Percentiles rank a stretch among this genome's conserved stretches.
Evolutionary conservation across 2,329 filamentous ascomycete genomes (phyloP).

Genomic region (Coleophoma crateriformis): DNA sequence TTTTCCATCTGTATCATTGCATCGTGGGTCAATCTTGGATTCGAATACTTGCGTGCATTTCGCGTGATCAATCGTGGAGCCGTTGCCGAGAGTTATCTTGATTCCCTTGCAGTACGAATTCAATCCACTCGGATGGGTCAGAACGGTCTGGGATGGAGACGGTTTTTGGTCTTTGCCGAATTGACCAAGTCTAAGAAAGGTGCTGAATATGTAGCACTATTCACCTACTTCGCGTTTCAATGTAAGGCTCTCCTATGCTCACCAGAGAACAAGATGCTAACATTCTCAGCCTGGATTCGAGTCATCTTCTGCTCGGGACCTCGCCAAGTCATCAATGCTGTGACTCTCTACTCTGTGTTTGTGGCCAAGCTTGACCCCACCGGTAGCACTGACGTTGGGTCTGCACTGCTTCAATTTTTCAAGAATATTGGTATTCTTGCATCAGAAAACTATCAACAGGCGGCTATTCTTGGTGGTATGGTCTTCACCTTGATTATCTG

Average conservation of each 20-base stretch:
- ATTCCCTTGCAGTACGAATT: constrained; percentile 77
- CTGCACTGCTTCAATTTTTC: constrained; percentile 71
- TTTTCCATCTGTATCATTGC: constrained; percentile 89
- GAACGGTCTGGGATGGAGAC: constrained; percentile 71
- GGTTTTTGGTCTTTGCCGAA: constrained; percentile 71
- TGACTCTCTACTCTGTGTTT: constrained; percentile 84
- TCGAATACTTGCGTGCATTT: constrained; percentile 74
- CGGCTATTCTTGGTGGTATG: constrained; percentile 83
- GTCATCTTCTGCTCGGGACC: constrained; percentile 88
- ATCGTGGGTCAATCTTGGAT: constrained; percentile 76
- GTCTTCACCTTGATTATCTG: constrained; percentile 86
- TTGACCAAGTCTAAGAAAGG: constrained; percentile 68
- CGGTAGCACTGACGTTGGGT: constrained; percentile 48
- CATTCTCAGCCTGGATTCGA: constrained; percentile 68
- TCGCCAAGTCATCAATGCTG: constrained; percentile 82
- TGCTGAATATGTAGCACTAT: constrained; percentile 67
- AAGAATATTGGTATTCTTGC: constrained; percentile 72
- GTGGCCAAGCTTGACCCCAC: constrained; percentile 64
- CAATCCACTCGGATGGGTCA: constrained; percentile 73
- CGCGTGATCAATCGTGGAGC: constrained; percentile 80
- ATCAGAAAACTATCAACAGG: constrained; percentile 69
- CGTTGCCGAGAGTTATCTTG: constrained; percentile 86
- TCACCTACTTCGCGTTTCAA: constrained; percentile 65
- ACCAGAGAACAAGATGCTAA: constrained; percentile 5
- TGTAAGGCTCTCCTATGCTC: constrained; percentile 32